Evolutionary conservation across 345 rosid species (phyloP), one percentile per base, ranked within the genome.

Genomic region (Aethionema arabicum): DNA sequence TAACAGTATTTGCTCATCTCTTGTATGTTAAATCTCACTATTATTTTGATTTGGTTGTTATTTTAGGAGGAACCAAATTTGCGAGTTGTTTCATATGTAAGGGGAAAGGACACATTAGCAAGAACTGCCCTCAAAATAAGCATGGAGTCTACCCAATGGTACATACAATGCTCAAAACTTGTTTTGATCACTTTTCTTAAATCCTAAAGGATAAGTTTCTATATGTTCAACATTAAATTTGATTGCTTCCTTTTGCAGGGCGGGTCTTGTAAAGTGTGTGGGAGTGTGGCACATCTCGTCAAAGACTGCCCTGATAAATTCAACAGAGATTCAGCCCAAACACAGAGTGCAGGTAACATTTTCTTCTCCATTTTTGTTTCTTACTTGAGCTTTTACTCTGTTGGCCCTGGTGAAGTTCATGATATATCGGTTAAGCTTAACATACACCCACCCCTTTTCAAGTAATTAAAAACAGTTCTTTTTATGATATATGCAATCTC

Each of bases 101-200:
- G 36, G 85, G 70, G 72, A 75, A 41, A 11, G 97, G 97, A 33
- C 97, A 93, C 73, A 69, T 93, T 79, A 93, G 99, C 74, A 93
- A 90, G 83, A 75, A 82, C 56, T 93, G 99, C 70, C 96, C 97
- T 11, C 60, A 84, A 74, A 90, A 78, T 80, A 59, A 85, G 52
- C 86, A 73, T 51, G 97, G 99, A 65, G 84, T 93, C 71, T 90
- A 90, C 72, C 99, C 99, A 32, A 93, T 87, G 97, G 97, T 93
- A 80, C 9, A 32, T 93, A 80, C 9, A 32, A 15, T 38, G n/a
- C 27, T 59, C 46, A 38, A 57, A 46, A 41, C 58, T 63, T 36
- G 3, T 52, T 53, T 63, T 42, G 31, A 12, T 8, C 31, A 6
- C 11, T 43, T 52, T 54, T 12, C 10, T 33, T 36, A 10, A 9